phyloP scores from a whole-genome alignment of 2,329 filamentous ascomycete genomes.

The Elsinoe australis region DNA sequence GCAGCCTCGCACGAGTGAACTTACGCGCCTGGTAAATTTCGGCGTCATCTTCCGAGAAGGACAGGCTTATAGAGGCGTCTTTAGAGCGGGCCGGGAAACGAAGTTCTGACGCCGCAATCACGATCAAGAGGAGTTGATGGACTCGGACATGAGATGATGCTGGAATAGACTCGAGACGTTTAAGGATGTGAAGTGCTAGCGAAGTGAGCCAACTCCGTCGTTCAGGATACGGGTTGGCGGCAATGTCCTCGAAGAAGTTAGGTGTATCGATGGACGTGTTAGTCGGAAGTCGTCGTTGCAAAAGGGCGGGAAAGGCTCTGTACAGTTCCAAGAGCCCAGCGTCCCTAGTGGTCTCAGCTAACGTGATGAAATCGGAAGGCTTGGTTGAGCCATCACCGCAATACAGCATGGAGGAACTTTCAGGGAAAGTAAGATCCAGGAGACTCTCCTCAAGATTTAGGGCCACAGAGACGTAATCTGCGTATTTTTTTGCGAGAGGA shows the following conservation, averaged over 20 bases:
- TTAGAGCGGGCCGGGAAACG: constrained; percentile 31
- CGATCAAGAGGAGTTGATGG: constrained; percentile 48
- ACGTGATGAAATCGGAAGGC: constrained; percentile 46
- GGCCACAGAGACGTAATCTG: constrained; percentile 26
- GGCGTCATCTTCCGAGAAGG: constrained; percentile 32
- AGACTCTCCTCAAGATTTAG: constrained; percentile 43
- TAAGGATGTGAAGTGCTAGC: constrained; percentile 46
- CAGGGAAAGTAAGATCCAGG: constrained; percentile 41
- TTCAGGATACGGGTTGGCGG: constrained; percentile 7
- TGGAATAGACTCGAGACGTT: constrained; percentile 44
- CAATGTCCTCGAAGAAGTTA: not conserved
- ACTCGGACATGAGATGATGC: constrained; percentile 47
- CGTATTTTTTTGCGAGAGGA: not conserved
- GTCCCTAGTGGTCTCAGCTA: constrained; percentile 49
- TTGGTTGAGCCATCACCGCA: constrained; percentile 47
- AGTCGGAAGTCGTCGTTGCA: constrained; percentile 27
- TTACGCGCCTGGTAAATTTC: constrained; percentile 38
- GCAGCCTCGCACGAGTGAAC: constrained; percentile 43
- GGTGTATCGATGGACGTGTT: constrained; percentile 6
- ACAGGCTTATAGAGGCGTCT: not conserved
- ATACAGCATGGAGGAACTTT: constrained; percentile 42
- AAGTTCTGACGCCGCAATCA: constrained; percentile 46
- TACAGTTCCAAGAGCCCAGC: constrained; percentile 49
- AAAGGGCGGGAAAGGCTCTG: constrained; percentile 43
- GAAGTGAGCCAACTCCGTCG: constrained; percentile 41